Conservation (phyloP, 225 moss, liverwort and hornwort genomes). For the Anthoceros angustus region DNA sequence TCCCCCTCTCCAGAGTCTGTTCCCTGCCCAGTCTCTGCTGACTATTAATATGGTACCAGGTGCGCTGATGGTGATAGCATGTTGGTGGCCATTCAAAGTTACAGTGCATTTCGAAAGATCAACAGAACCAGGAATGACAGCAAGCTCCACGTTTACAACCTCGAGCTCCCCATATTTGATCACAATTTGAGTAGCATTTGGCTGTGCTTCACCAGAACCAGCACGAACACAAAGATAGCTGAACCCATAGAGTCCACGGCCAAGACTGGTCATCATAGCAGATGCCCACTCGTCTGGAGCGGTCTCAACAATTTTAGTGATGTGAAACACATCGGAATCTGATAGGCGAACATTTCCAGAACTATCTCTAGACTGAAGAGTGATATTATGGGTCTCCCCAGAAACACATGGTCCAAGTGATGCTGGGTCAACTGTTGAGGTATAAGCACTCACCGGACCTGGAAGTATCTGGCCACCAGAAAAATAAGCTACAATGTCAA, state of each 20-base stretch:
- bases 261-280: constrained; percentile 20
- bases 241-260: constrained; percentile 29
- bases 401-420: constrained; percentile 23
- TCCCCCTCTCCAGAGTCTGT: constrained; percentile 25
- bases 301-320: constrained; percentile 23
- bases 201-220: constrained; percentile 6
- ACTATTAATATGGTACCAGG: not conserved
- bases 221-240: constrained; percentile 21
- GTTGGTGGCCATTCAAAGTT: not conserved
- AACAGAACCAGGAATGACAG: not conserved
- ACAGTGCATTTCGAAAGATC: not conserved
- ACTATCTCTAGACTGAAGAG: constrained; percentile 24
- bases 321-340: constrained; percentile 23
- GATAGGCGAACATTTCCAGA: constrained; percentile 20
- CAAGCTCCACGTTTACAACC: constrained; percentile 9
- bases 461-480: constrained; percentile 21
- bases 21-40: constrained; percentile 23
- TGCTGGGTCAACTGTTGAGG: constrained; percentile 20
- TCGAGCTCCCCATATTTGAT: not conserved
- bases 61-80: not conserved
- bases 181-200: constrained; percentile 3
- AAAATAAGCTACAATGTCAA: constrained; percentile 19
- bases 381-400: constrained; percentile 21
- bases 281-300: constrained; percentile 18
- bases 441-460: constrained; percentile 19